Percentiles rank a stretch among this genome's conserved stretches.
Conservation (phyloP, 441 rosid species). For the Pelargonium exstipulatum region DNA sequence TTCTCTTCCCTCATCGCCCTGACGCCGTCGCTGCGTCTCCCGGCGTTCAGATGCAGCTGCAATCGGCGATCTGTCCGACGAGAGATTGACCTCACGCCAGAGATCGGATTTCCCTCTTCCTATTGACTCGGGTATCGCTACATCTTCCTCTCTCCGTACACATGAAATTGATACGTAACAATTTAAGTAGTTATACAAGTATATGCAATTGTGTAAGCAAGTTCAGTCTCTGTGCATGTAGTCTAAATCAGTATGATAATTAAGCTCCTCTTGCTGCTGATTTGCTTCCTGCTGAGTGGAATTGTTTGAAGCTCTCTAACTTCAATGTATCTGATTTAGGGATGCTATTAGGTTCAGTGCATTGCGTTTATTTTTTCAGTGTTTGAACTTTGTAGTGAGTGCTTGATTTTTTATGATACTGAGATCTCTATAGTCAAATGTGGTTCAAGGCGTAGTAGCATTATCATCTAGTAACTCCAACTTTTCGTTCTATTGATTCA, state of each 20-base stretch:
- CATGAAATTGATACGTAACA: neutral
- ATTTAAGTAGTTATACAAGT: neutral
- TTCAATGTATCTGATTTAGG: too few species aligned
- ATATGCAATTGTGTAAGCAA: neutral
- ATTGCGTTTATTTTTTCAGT: neutral
- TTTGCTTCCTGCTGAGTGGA: neutral
- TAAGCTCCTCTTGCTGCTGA: neutral
- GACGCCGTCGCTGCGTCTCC: constrained; percentile 16
- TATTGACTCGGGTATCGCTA: constrained; percentile 16
- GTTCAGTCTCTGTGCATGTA: neutral
- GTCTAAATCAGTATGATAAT: neutral
- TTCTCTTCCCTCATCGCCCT: neutral
- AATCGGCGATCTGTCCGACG: constrained; percentile 21
- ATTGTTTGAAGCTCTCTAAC: too few species aligned
- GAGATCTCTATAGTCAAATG: too few species aligned
- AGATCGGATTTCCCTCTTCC: constrained; percentile 9
- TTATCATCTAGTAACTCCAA: neutral
- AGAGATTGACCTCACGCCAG: constrained; percentile 7
- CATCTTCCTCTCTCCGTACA: neutral
- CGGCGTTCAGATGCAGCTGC: constrained; percentile 25
- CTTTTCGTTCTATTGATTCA: neutral
- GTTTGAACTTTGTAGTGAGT: neutral
- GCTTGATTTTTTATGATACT: neutral
- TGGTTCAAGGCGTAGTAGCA: neutral
- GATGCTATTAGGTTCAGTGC: neutral